A percentile compares a stretch with the other conserved stretches of the same genome.
phyloP scores from a whole-genome alignment of 208 protist genomes.

The Acanthamoeba royreba region DNA sequence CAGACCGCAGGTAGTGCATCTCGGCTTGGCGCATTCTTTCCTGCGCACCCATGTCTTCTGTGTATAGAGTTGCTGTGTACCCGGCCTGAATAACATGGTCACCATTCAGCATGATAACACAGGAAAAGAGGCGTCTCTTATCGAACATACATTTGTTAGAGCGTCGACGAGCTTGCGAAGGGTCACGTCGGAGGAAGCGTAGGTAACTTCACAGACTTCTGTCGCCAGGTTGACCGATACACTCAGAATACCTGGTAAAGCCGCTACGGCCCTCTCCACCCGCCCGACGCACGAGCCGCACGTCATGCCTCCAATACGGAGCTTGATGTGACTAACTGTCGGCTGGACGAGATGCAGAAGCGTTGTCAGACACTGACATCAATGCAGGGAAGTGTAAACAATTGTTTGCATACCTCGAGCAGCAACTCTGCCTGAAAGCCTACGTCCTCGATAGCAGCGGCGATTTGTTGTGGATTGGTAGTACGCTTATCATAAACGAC shows the following conservation, averaged over 20 bases:
- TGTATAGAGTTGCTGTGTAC: neutral
- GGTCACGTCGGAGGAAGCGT: neutral
- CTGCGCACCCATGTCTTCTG: neutral
- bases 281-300: neutral
- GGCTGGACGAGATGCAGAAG: no score
- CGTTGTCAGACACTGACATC: no score
- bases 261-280: neutral
- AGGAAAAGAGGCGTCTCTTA: no score
- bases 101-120: no score
- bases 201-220: neutral
- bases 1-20: neutral
- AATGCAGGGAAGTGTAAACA: neutral
- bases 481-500: neutral
- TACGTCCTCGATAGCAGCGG: neutral
- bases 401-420: neutral
- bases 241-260: neutral
- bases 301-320: neutral
- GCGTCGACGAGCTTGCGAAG: neutral
- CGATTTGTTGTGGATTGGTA: neutral
- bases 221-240: neutral
- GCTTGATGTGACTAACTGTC: neutral
- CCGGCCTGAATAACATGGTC: neutral
- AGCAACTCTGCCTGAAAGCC: neutral
- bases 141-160: neutral
- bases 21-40: neutral